Evolutionary conservation across 345 rosid genomes (phyloP).

Genomic region (Nephelium lappaceum): DNA sequence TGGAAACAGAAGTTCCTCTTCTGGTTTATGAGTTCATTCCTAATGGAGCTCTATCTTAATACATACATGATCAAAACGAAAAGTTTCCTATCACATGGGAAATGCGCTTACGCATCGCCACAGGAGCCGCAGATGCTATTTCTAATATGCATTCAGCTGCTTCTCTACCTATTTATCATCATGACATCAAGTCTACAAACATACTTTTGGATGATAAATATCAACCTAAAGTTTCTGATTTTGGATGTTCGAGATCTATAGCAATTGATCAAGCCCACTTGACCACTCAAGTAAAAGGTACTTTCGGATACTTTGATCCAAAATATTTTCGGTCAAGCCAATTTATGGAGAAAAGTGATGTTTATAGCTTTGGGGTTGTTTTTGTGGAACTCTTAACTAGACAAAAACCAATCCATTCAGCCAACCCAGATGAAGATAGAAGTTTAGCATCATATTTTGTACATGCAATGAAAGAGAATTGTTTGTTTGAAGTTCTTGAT

Average conservation of each 20-base stretch:
- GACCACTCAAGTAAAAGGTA: slow-evolving; percentile 17
- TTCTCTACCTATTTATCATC: slow-evolving; percentile 12
- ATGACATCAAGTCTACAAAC: slow-evolving; percentile 9
- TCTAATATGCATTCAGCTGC: slow-evolving; percentile 22
- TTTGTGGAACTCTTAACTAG: no score
- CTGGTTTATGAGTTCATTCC: no score
- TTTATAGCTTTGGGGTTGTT: no score
- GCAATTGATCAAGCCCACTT: slow-evolving; percentile 13
- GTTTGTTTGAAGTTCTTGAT: slow-evolving; percentile 15
- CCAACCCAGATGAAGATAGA: neutral
- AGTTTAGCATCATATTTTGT: slow-evolving; percentile 9
- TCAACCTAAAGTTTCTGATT: no score
- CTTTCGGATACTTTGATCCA: neutral
- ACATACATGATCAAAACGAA: no score
- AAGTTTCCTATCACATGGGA: slow-evolving; percentile 14
- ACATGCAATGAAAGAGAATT: slow-evolving; percentile 9
- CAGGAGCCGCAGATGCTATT: slow-evolving; percentile 10
- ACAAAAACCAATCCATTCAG: no score
- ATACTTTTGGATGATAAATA: neutral
- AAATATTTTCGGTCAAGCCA: no score
- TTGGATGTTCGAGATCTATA: no score
- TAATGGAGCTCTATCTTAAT: no score
- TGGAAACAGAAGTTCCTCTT: no score
- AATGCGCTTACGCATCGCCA: slow-evolving; percentile 8
- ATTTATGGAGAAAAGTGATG: no score